These are phyloP conservation scores for Musa itinerans DNA, from an alignment of 176 grass and related monocot species.

Conservation along the genomic window DNA sequence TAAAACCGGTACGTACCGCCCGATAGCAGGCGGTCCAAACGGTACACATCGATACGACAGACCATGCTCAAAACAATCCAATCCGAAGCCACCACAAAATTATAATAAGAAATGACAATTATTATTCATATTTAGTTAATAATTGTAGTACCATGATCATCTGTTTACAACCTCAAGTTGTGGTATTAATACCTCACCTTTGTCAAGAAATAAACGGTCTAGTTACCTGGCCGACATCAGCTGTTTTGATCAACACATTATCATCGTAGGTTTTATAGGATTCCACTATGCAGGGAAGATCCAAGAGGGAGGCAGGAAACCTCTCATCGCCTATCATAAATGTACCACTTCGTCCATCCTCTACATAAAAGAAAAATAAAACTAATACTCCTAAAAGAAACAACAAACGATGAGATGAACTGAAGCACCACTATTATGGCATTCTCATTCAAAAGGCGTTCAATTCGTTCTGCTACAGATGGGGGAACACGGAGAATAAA, in stretches of 20 bases:
- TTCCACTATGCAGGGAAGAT: conserved; percentile 63
- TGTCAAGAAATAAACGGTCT: neutral
- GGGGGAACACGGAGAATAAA: conserved; percentile 79
- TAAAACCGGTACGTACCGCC: no score
- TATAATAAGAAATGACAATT: no score
- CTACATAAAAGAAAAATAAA: no score
- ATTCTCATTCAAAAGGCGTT: conserved; percentile 35
- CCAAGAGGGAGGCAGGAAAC: conserved; percentile 74
- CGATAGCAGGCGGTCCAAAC: no score
- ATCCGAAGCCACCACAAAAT: no score
- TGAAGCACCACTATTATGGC: neutral
- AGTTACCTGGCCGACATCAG: conserved; percentile 77
- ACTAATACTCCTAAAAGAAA: no score
- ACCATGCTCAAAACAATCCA: no score
- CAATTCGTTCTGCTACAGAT: conserved; percentile 61
- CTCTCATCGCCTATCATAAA: conserved; percentile 73
- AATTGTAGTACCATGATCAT: conserved; percentile 82
- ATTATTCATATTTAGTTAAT: no score
- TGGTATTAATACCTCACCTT: neutral
- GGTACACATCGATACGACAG: no score
- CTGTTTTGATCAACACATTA: conserved; percentile 78
- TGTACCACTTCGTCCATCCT: conserved; percentile 63
- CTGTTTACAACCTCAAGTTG: conserved; percentile 31
- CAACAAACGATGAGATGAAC: no score
- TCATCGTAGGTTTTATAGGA: conserved; percentile 94